Evolutionary conservation across 345 rosid species (phyloP).

Genomic region (Lenwebbia sp.): DNA sequence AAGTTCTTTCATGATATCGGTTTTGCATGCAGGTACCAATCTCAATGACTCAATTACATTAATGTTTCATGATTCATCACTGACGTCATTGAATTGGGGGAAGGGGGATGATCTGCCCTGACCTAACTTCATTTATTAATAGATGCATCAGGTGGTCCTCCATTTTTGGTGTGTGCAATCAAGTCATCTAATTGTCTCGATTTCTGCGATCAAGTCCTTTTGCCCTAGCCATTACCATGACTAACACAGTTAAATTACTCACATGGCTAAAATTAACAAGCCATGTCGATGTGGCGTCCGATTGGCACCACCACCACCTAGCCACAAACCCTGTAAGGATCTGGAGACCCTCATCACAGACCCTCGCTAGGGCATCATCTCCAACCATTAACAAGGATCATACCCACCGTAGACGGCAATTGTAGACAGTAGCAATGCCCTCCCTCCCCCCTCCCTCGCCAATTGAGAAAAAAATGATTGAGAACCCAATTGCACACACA

Average conservation of each 20-base stretch:
- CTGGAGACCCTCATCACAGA: neutral
- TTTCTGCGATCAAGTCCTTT: neutral
- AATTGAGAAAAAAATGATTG: no score
- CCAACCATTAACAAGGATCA: neutral
- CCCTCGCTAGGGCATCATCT: neutral
- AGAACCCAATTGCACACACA: neutral
- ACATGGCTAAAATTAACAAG: neutral
- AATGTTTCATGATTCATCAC: neutral
- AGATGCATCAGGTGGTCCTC: neutral
- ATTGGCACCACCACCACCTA: no score
- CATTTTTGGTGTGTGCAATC: neutral
- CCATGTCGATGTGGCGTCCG: neutral
- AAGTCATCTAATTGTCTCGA: neutral
- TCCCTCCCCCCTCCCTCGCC: neutral
- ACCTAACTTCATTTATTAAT: neutral
- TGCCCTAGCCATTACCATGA: neutral
- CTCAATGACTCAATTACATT: neutral
- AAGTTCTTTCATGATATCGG: neutral
- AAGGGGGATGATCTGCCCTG: neutral
- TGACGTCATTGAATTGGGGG: neutral
- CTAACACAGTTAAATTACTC: neutral
- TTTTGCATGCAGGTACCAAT: neutral
- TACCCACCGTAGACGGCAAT: no score
- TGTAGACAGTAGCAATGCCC: neutral
- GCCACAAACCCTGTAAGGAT: no score